These are phyloP conservation scores for Mortierella sp. DNA, from an alignment of 371 early-diverging fungal genomes.

Conservation along the genomic window DNA sequence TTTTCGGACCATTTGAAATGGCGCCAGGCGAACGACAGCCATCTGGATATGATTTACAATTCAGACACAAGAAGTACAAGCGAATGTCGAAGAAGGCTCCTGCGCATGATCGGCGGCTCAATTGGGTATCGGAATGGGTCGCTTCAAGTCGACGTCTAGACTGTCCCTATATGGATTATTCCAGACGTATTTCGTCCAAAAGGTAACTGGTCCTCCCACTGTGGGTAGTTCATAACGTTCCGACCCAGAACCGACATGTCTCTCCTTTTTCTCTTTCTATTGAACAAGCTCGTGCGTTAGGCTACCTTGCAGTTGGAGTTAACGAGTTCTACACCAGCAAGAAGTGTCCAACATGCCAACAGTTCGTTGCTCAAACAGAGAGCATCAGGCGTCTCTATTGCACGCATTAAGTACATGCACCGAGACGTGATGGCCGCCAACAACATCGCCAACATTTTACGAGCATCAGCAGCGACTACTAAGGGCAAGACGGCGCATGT, in stretches of 20 bases:
- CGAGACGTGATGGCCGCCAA: slow-evolving; percentile 26
- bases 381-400: slow-evolving; percentile 5
- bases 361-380: slow-evolving; percentile 2
- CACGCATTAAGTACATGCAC: not conserved
- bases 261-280: slow-evolving; percentile 1
- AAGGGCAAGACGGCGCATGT: too few species aligned
- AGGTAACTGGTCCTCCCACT: slow-evolving; percentile 19
- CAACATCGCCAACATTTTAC: slow-evolving; percentile 14
- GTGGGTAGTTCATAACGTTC: too few species aligned
- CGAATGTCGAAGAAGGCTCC: too few species aligned
- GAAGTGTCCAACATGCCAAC: not conserved
- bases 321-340: slow-evolving; percentile 35
- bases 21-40: slow-evolving; percentile 14
- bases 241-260: not conserved
- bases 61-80: slow-evolving; percentile 11
- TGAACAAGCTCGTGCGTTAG: slow-evolving; percentile 8
- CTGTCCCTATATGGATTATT: slow-evolving; percentile 13
- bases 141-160: slow-evolving; percentile 12
- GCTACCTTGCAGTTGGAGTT: slow-evolving; percentile 28
- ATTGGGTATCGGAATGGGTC: slow-evolving; percentile 28
- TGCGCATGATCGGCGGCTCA: slow-evolving; percentile 20
- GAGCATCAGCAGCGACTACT: slow-evolving; percentile 15
- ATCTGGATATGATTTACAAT: too few species aligned
- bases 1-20: too few species aligned
- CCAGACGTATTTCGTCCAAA: slow-evolving; percentile 19